A percentile compares a stretch with the other conserved stretches of the same genome.
Conservation (phyloP, 148 eudicot genomes). For the Arctostaphylos glauca region DNA sequence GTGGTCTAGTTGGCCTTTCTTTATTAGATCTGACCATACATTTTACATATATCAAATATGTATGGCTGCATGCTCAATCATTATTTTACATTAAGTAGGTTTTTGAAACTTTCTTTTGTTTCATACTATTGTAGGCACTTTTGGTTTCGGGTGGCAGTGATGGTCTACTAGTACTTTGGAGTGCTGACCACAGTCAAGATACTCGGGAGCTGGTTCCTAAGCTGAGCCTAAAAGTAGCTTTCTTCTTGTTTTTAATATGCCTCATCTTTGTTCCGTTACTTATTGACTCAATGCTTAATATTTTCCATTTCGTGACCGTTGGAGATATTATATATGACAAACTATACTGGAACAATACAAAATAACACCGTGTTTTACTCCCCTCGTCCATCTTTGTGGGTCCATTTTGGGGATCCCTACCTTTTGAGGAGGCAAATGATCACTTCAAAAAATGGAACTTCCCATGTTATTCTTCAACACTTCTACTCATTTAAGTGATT, state of each 20-base stretch:
- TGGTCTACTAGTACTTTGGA: conserved; percentile 92
- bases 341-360: background rate
- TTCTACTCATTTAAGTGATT: background rate
- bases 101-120: conserved; percentile 13
- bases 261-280: conserved; percentile 5
- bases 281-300: background rate
- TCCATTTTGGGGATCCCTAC: background rate
- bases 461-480: background rate
- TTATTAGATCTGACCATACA: background rate
- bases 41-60: background rate
- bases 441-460: background rate
- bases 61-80: background rate
- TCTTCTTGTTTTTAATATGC: conserved; percentile 3
- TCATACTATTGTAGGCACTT: conserved; percentile 57
- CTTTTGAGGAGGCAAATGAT: background rate
- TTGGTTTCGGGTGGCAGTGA: conserved; percentile 98
- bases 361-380: background rate
- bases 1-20: conserved; percentile 1
- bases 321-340: background rate
- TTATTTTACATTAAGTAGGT: background rate
- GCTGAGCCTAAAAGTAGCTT: conserved; percentile 78
- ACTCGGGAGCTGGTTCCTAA: conserved; percentile 93
- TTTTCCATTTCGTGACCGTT: background rate
- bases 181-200: conserved; percentile 87
- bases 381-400: background rate